Percentiles rank a stretch among this genome's conserved stretches.
These are phyloP conservation scores for Dovyalis caffra DNA, from an alignment of 345 rosid genomes.

Conservation along the genomic window DNA sequence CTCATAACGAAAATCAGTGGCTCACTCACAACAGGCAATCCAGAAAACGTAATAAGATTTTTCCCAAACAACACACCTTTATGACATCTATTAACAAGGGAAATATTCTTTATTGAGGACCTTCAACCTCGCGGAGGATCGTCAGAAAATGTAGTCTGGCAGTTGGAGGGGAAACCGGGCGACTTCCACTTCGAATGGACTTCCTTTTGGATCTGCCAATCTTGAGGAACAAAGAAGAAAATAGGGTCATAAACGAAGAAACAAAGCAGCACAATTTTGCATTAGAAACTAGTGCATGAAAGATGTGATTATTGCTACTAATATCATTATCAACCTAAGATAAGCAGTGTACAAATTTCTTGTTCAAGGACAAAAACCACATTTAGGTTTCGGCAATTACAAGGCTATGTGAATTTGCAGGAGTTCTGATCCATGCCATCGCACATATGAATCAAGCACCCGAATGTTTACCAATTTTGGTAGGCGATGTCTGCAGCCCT, in stretches of 20 bases:
- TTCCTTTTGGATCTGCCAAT: constrained; percentile 53
- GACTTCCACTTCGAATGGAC: constrained; percentile 60
- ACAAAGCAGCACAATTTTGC: neutral
- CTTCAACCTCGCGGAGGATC: constrained; percentile 6
- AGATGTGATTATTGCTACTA: neutral
- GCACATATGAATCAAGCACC: neutral
- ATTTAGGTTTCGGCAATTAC: neutral
- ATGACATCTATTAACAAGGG: neutral
- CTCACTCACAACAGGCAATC: neutral
- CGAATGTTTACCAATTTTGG: neutral
- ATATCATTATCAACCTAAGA: neutral
- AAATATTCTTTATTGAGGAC: neutral
- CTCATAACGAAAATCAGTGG: neutral
- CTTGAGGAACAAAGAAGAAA: constrained; percentile 27
- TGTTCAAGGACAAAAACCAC: neutral
- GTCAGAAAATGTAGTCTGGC: constrained; percentile 74
- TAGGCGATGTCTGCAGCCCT: neutral
- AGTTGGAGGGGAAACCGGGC: constrained; percentile 49
- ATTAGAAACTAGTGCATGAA: neutral
- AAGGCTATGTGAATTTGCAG: neutral
- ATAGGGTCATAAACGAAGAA: neutral
- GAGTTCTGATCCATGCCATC: neutral
- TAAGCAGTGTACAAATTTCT: neutral
- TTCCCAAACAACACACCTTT: neutral
- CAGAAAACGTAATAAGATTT: too few relatives aligned